Conservation (phyloP, 768 basidiomycete species). For the Hericium erinaceus region DNA sequence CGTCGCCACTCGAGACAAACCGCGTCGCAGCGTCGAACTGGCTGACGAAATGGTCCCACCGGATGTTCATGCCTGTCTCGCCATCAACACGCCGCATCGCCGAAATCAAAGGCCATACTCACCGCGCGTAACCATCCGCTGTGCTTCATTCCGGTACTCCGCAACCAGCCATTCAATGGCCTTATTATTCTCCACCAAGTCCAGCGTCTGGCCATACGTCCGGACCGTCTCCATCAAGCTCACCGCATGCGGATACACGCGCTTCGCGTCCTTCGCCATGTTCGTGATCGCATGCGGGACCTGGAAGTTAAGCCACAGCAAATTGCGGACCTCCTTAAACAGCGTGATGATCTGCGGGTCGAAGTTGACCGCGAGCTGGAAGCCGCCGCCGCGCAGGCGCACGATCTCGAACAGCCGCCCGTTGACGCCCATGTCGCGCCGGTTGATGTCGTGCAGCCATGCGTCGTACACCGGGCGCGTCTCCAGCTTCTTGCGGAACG, state of each 20-base stretch:
- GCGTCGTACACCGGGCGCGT: conserved; percentile 91
- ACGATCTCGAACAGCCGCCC: conserved; percentile 92
- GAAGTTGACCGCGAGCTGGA: conserved; percentile 91
- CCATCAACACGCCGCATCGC: background rate
- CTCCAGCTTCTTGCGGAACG: conserved; percentile 94
- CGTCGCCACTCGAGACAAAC: conserved; percentile 66
- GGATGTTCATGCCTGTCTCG: conserved; percentile 76
- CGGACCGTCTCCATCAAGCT: conserved; percentile 98
- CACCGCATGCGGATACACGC: conserved; percentile 97
- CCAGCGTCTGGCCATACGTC: conserved; percentile 92
- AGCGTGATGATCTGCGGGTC: conserved; percentile 97
- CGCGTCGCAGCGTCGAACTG: conserved; percentile 74
- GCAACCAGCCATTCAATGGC: conserved; percentile 93
- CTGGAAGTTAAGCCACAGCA: conserved; percentile 92
- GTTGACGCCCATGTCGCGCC: conserved; percentile 84
- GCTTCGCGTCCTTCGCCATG: conserved; percentile 97
- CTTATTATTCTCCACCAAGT: conserved; percentile 82
- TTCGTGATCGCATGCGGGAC: conserved; percentile 92
- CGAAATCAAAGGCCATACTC: conserved; percentile 15
- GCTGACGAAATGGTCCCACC: conserved; percentile 96
- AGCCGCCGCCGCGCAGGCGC: conserved; percentile 59
- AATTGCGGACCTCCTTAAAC: conserved; percentile 95
- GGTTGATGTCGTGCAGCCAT: conserved; percentile 92
- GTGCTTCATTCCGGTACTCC: conserved; percentile 87
- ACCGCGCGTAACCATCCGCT: conserved; percentile 91